These are phyloP conservation scores for Alternaria conjuncta DNA, from an alignment of 2,329 filamentous ascomycete species.

Conservation along the genomic window DNA sequence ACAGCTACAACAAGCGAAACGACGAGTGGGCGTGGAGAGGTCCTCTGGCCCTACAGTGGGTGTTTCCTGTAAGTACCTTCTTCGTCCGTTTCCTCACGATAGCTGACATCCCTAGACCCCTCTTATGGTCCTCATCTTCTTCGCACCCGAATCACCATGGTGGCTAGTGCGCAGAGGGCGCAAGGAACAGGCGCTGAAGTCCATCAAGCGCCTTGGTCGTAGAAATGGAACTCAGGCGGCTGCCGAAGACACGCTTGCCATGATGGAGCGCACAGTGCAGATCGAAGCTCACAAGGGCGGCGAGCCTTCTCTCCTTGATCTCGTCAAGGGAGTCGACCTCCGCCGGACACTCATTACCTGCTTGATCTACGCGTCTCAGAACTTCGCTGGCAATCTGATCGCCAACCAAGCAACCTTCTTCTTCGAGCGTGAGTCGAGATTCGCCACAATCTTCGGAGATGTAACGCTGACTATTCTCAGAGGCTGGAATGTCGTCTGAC, in stretches of 20 bases:
- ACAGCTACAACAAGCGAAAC: conserved; percentile 54
- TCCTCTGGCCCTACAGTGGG: conserved; percentile 49
- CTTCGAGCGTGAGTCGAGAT: conserved; percentile 57
- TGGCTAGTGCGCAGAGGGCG: conserved; percentile 53
- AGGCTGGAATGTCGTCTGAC: conserved; percentile 64
- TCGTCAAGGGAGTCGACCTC: conserved; percentile 61
- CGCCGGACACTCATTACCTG: conserved; percentile 63
- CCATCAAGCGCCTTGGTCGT: conserved; percentile 59
- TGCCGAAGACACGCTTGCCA: conserved; percentile 58
- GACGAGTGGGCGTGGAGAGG: conserved; percentile 33
- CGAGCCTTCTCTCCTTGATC: conserved; percentile 57
- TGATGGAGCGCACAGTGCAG: conserved; percentile 64
- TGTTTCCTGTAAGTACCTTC: conserved; percentile 41
- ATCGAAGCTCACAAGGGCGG: conserved; percentile 56
- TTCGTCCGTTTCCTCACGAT: conserved; percentile 57
- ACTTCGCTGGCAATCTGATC: conserved; percentile 66
- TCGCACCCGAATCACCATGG: conserved; percentile 50
- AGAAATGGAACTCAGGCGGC: conserved; percentile 44
- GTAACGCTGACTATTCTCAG: conserved; percentile 43
- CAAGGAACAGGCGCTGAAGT: conserved; percentile 51
- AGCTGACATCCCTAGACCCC: conserved; percentile 63
- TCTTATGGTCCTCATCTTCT: conserved; percentile 51
- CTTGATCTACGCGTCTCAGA: conserved; percentile 64
- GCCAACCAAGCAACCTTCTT: conserved; percentile 69
- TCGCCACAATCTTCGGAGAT: conserved; percentile 26